Evolutionary conservation across 805 yeast species (phyloP), one percentile per base, ranked within the genome.

Genomic region (Kodamaea nitidulidarum): DNA sequence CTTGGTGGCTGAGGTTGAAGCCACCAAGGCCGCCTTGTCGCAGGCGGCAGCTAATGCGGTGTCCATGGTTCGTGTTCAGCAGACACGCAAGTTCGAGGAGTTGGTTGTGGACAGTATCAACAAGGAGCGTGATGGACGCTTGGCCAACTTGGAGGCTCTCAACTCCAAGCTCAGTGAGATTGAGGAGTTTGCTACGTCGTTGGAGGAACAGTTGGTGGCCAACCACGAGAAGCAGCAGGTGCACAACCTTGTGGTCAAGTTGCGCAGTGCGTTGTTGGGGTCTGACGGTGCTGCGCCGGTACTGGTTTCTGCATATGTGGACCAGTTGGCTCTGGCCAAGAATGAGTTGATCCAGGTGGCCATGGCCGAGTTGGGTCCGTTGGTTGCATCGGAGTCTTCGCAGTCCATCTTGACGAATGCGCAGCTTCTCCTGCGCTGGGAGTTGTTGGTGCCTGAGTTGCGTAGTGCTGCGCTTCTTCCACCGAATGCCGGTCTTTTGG

Each of bases 401-500:
- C 68, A 63, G 40, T 58, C 95, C 28, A 78, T 91, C 18, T 70
- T 90, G 47, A 79, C 95, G 10, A 80, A 76, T 46, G 75, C 88
- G 18, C 96, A 88, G 64, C 71, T 88, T 33, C 73, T 83, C 45
- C 71, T 84, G 29, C 80, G 95, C 54, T 87, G 95, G 86, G 77
- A 80, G 47, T 67, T 81, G 39, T 72, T 93, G 43, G 81, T 75
- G 15, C 93, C 95, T 11, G 95, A 91, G 65, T 77, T 93, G 56
- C 81, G 95, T 61, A 78, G 88, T 21, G 90, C 95, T 6, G 80
- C 96, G 4, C 67, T 93, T 51, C 76, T 90, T 45, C 97, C 98
- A 40, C 95, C 95, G 51, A 86, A 91, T 55, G 95, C 98, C 17
- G 98, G 98, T 55, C 75, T 93, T 39, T 76, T 91, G 51, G 98